A percentile compares a stretch with the other conserved stretches of the same genome.
phyloP scores from a whole-genome alignment of 148 eudicot species.

The Amaranthus hypochondriacus region DNA sequence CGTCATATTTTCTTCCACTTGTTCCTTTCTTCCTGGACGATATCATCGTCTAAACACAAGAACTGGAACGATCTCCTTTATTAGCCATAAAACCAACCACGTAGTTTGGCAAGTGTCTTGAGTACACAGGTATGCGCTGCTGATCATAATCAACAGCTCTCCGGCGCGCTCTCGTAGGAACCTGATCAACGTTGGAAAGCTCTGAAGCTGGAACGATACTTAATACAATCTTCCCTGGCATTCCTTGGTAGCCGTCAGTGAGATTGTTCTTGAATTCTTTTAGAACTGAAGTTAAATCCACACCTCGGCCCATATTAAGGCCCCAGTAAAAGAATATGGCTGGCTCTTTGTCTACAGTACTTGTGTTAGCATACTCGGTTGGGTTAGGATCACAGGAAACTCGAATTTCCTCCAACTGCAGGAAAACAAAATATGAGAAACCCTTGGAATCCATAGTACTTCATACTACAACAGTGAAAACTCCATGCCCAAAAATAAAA shows the following conservation, averaged over 20 bases:
- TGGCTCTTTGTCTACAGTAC: constrained; percentile 19
- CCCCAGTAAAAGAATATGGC: constrained; percentile 55
- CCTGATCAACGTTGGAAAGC: constrained; percentile 24
- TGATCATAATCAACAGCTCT: constrained; percentile 15
- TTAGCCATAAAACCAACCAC: constrained; percentile 15
- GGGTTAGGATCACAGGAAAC: constrained; percentile 64
- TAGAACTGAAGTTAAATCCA: constrained; percentile 15
- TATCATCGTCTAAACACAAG: not conserved
- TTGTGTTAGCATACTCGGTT: constrained; percentile 36
- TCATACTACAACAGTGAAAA: too few relatives aligned
- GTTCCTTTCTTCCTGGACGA: too few relatives aligned
- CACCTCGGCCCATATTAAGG: constrained; percentile 23
- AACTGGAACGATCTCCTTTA: constrained; percentile 13
- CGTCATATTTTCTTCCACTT: not conserved
- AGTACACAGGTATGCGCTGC: constrained; percentile 12
- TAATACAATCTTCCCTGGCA: constrained; percentile 29
- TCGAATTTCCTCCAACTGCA: constrained; percentile 50
- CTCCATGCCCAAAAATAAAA: too few relatives aligned
- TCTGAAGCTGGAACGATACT: constrained; percentile 35
- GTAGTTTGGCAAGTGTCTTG: constrained; percentile 19
- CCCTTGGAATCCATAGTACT: too few relatives aligned
- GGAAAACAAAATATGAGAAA: not conserved
- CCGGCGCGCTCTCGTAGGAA: constrained; percentile 11
- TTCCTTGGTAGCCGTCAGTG: constrained; percentile 25
- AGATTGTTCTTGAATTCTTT: constrained; percentile 35